Percentiles rank a stretch among this genome's conserved stretches.
phyloP scores from a whole-genome alignment of 1,284 basidiomycete genomes.

The Fomitopsis pinicola region DNA sequence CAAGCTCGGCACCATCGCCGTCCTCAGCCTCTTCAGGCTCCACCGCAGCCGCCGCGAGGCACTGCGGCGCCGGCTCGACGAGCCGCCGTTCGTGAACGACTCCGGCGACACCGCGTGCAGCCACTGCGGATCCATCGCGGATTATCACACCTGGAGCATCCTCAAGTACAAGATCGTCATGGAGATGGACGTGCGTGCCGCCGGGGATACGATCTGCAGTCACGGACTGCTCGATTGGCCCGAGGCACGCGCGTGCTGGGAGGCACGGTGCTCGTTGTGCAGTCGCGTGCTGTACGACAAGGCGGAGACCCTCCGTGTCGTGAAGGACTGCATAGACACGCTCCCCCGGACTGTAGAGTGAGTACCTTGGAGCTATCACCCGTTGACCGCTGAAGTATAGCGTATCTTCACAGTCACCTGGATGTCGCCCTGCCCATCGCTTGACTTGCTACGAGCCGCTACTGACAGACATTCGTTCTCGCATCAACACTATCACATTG shows the following conservation, averaged over 20 bases:
- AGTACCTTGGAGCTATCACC: constrained; percentile 5
- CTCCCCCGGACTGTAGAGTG: constrained; percentile 39
- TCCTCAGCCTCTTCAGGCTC: constrained; percentile 47
- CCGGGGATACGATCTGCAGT: constrained; percentile 51
- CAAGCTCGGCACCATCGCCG: constrained; percentile 44
- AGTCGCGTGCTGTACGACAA: constrained; percentile 52
- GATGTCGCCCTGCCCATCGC: constrained; percentile 2
- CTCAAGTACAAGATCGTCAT: constrained; percentile 49
- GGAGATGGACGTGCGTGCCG: constrained; percentile 54
- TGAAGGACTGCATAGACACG: constrained; percentile 47
- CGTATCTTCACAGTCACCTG: not conserved
- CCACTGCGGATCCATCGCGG: constrained; percentile 42
- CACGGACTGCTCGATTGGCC: constrained; percentile 48
- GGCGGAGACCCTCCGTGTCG: constrained; percentile 46
- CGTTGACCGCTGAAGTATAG: not conserved
- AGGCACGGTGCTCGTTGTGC: constrained; percentile 48
- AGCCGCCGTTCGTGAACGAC: constrained; percentile 55
- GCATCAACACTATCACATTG: not conserved
- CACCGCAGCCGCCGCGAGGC: constrained; percentile 46
- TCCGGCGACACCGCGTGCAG: constrained; percentile 36
- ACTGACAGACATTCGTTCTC: not conserved
- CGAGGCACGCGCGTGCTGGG: constrained; percentile 56
- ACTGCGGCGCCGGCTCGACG: constrained; percentile 44
- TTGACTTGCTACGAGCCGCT: not conserved
- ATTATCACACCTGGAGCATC: constrained; percentile 61